phyloP scores from a whole-genome alignment of 108 stramenopile species.

The Phaeodactylum tricornutum region DNA sequence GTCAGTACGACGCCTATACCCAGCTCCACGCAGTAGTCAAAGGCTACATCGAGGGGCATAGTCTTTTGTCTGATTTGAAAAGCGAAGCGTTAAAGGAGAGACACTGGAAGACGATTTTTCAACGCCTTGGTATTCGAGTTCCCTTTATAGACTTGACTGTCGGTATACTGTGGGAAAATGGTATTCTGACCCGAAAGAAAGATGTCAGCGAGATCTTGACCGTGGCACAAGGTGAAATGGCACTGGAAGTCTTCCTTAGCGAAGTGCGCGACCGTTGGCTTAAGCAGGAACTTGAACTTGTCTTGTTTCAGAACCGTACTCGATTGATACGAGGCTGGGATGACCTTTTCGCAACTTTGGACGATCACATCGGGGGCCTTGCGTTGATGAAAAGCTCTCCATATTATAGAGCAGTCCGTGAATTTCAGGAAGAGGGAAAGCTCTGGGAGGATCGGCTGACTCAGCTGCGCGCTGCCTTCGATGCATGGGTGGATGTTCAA shows the following conservation, averaged over 20 bases:
- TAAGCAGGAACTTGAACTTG: conserved; percentile 86
- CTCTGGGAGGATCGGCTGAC: conserved; percentile 92
- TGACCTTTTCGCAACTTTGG: conserved; percentile 85
- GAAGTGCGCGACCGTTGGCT: conserved; percentile 97
- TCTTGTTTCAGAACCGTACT: conserved; percentile 89
- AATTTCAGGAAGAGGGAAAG: conserved; percentile 95
- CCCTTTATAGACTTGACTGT: conserved; percentile 80
- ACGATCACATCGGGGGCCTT: conserved; percentile 92
- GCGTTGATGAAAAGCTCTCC: conserved; percentile 91
- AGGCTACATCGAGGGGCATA: conserved; percentile 50
- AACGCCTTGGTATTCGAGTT: conserved; percentile 63
- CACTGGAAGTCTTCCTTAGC: conserved; percentile 88
- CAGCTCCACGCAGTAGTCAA: conserved; percentile 73
- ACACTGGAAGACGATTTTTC: conserved; percentile 89
- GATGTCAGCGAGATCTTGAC: conserved; percentile 81
- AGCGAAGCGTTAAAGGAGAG: conserved; percentile 95
- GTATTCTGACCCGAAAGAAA: conserved; percentile 73
- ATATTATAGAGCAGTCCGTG: conserved; percentile 82
- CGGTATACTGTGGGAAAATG: conserved; percentile 89
- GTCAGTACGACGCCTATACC: conserved; percentile 93
- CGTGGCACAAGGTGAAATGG: conserved; percentile 96
- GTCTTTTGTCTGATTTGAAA: conserved; percentile 80
- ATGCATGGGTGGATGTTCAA: conserved; percentile 97
- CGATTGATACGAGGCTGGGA: conserved; percentile 95
- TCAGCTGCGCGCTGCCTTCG: conserved; percentile 83